phyloP scores from a whole-genome alignment of 2,329 filamentous ascomycete genomes.

The Aspergillus luchuensis region DNA sequence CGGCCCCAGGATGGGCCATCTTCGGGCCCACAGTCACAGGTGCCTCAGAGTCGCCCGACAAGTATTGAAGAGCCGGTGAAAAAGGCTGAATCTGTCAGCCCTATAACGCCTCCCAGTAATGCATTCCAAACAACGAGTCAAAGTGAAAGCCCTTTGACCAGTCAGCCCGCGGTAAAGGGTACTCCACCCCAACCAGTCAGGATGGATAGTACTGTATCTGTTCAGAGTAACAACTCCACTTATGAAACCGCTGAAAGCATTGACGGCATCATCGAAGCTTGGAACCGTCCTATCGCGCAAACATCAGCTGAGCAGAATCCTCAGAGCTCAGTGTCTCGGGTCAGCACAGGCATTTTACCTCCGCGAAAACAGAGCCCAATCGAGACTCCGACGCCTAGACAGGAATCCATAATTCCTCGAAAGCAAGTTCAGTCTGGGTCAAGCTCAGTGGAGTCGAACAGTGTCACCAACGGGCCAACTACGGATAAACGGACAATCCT shows the following conservation, averaged over 20 bases:
- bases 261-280: slow-evolving; percentile 48
- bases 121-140: not conserved
- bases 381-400: slow-evolving; percentile 16
- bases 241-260: slow-evolving; percentile 40
- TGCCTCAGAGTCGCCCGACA: slow-evolving; percentile 18
- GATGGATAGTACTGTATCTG: slow-evolving; percentile 34
- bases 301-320: slow-evolving; percentile 1
- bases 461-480: slow-evolving; percentile 1
- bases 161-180: slow-evolving; percentile 22
- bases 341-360: slow-evolving; percentile 11
- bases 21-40: slow-evolving; percentile 11
- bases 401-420: slow-evolving; percentile 7
- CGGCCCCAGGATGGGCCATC: slow-evolving; percentile 16
- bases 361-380: slow-evolving; percentile 17
- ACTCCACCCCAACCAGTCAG: slow-evolving; percentile 23
- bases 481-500: slow-evolving; percentile 10
- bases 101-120: slow-evolving; percentile 12
- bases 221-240: slow-evolving; percentile 28
- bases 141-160: slow-evolving; percentile 25
- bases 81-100: slow-evolving; percentile 5
- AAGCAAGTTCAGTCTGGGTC: slow-evolving; percentile 1
- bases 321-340: not conserved
- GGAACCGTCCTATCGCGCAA: slow-evolving; percentile 39
- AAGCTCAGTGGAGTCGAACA: not conserved
- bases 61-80: slow-evolving; percentile 5